phyloP scores from a whole-genome alignment of 2,329 filamentous ascomycete genomes.

The Claviceps cyperi region DNA sequence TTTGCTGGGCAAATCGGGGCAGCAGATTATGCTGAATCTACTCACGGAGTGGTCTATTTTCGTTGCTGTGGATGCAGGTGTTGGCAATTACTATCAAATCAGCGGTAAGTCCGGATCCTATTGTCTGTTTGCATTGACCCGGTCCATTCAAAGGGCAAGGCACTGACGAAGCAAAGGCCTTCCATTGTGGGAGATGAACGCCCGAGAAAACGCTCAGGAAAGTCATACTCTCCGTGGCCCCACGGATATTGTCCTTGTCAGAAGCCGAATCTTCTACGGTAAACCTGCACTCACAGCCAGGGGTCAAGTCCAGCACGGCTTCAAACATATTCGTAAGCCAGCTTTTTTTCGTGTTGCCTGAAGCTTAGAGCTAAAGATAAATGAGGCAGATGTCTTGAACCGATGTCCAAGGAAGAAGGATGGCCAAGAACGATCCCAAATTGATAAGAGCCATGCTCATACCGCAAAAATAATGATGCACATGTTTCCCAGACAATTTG shows the following conservation, averaged over 20 bases:
- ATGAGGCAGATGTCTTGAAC: constrained; percentile 59
- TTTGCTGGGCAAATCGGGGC: constrained; percentile 60
- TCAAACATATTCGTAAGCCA: constrained; percentile 64
- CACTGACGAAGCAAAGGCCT: constrained; percentile 20
- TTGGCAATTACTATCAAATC: constrained; percentile 60
- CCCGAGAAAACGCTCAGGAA: background rate
- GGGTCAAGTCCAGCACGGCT: constrained; percentile 55
- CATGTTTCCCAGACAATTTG: constrained; percentile 84
- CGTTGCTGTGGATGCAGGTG: constrained; percentile 39
- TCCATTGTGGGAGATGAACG: constrained; percentile 34
- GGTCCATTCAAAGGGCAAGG: too few species aligned
- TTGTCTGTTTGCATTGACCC: constrained; percentile 2
- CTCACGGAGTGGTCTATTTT: constrained; percentile 71
- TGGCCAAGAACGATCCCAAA: background rate
- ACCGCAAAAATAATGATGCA: constrained; percentile 73
- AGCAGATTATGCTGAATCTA: constrained; percentile 63
- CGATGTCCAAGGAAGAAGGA: constrained; percentile 32
- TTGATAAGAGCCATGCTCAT: constrained; percentile 23
- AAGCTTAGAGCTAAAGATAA: constrained; percentile 6
- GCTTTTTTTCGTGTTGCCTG: background rate
- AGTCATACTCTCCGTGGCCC: constrained; percentile 17
- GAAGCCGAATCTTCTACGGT: constrained; percentile 77
- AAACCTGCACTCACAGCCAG: constrained; percentile 55
- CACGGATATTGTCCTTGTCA: constrained; percentile 58
- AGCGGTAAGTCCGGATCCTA: constrained; percentile 42